Percentiles rank a stretch among this genome's conserved stretches.
These are phyloP conservation scores for Dryas drummondii DNA, from an alignment of 306 rosid genomes.

Conservation along the genomic window DNA sequence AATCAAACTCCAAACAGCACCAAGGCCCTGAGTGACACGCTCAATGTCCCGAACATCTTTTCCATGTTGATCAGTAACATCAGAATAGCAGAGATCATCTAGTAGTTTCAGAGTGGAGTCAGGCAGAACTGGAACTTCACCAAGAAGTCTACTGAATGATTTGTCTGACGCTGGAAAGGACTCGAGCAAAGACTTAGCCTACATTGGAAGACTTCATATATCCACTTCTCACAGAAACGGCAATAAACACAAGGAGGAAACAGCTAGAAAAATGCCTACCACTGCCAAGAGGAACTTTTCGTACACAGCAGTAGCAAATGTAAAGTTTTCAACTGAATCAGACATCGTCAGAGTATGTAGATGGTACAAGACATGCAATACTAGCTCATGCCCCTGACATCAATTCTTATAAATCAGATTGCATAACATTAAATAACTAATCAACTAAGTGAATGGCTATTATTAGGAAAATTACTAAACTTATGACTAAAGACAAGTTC, in stretches of 20 bases:
- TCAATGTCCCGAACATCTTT: constrained; percentile 73
- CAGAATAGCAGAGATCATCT: constrained; percentile 74
- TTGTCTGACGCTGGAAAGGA: constrained; percentile 91
- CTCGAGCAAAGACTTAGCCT: constrained; percentile 80
- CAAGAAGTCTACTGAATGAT: constrained; percentile 91
- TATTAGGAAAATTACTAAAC: background rate
- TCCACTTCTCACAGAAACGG: constrained; percentile 24
- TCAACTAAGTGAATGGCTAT: background rate
- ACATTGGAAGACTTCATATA: constrained; percentile 29
- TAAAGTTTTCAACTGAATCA: constrained; percentile 55
- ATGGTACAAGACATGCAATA: constrained; percentile 80
- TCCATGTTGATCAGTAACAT: constrained; percentile 61
- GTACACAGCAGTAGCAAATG: constrained; percentile 60
- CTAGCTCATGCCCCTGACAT: constrained; percentile 95
- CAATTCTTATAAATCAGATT: constrained; percentile 28
- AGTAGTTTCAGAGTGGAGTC: constrained; percentile 72
- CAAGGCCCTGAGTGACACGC: constrained; percentile 98
- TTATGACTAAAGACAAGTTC: background rate
- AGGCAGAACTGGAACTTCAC: constrained; percentile 89
- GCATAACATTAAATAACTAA: background rate
- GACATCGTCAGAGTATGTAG: constrained; percentile 58
- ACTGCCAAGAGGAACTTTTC: constrained; percentile 85
- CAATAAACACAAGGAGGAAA: constrained; percentile 16
- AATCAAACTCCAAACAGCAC: constrained; percentile 94
- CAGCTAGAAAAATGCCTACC: constrained; percentile 51